These are phyloP conservation scores for Chimonanthus salicifolius DNA, from an alignment of 164 flowering plant genomes.

Conservation along the genomic window DNA sequence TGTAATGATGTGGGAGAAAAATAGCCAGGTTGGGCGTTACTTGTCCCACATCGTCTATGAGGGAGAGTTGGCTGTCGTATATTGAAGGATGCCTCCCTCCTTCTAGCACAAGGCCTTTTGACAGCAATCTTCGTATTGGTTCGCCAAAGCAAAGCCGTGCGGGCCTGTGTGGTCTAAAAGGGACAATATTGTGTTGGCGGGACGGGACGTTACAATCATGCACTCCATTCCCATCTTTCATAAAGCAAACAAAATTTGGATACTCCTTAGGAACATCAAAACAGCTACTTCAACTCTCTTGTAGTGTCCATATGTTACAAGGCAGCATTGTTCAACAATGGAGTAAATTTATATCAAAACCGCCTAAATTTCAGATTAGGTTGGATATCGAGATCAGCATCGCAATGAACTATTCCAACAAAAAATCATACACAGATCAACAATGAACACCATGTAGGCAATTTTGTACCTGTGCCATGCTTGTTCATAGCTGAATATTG, in stretches of 20 bases:
- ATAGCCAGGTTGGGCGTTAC: no score
- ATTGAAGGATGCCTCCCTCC: no score
- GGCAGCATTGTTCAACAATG: background rate
- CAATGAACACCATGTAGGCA: background rate
- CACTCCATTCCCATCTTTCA: background rate
- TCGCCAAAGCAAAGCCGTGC: no score
- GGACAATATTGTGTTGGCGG: no score
- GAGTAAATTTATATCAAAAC: background rate
- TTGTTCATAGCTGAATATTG: conserved; percentile 95
- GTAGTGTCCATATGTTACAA: background rate
- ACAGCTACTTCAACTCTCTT: background rate
- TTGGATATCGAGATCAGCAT: background rate
- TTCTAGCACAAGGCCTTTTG: no score
- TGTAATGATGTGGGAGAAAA: no score
- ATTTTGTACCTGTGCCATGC: conserved; percentile 94
- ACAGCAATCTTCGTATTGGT: no score
- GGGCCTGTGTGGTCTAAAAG: no score
- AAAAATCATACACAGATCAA: background rate
- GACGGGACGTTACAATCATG: no score
- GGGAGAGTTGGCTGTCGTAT: no score
- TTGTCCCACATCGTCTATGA: no score
- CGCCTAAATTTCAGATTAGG: background rate
- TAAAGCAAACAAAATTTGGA: background rate
- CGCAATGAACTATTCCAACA: background rate
- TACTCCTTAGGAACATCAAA: background rate